Base-by-base conservation (phyloP, 2,329 filamentous ascomycete species). In the Ceratocystis smalleyi region DNA sequence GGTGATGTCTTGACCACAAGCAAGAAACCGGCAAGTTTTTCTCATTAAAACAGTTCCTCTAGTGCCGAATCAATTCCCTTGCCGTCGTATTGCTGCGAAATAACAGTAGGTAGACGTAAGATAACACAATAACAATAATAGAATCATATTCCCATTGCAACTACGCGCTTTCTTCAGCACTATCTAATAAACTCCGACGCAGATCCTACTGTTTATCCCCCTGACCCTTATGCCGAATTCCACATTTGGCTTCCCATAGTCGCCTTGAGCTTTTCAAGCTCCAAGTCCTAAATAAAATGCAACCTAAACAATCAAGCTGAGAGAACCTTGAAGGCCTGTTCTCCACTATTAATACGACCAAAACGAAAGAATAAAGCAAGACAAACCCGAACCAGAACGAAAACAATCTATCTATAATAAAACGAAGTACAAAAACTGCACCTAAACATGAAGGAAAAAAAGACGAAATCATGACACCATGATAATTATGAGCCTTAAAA, bases 351-450 rank as follows among this genome's bases (percentile, higher is more conserved):
- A 17, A 47, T 4, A 17, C 4, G 19, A 51, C 8, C 19, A 24
- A 51, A 51, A 51, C 47, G 24, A 22, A 22, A 47, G 3, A 47
- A 47, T 7, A 47, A 47, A 47, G 19, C 17, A 57, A 35, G 30
- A 32, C 27, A 49, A 49, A 19, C 10, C n/a, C 7, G n/a, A 12
- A 17, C 47, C 17, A 24, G 6, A 24, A 24, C 17, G 2, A 51
- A 51, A 40, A 3, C 47, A 57, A 57, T 57, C 54, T 57, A 57
- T 57, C 54, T 57, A 57, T 57, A 59, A 66, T 24, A 51, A 63
- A 59, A 61, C 61, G 60, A 64, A 60, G n/a, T 35, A 54, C 55
- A 59, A 64, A 49, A 49, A 5, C 40, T 45, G 43, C 19, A 19
- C 27, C 30, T 35, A 8, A 57, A 35, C 27, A 35, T 57, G 40